Evolutionary conservation across 495 filamentous ascomycete genomes (phyloP).

Genomic region (Clavariopsis aquatica): DNA sequence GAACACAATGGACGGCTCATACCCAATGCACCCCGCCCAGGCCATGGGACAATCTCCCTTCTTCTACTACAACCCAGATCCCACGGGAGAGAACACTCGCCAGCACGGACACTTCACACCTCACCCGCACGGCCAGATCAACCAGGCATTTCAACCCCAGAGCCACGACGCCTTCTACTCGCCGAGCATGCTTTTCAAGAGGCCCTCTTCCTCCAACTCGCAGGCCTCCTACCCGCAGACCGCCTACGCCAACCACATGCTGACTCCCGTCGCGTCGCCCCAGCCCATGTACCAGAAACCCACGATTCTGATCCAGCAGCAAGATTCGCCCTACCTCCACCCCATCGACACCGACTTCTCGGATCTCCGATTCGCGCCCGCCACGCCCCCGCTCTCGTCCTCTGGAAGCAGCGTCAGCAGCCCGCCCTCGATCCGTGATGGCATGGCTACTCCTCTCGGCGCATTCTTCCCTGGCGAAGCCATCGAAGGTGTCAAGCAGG

Average conservation of each 20-base stretch:
- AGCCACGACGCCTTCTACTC: constrained; percentile 23
- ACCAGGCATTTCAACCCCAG: constrained; percentile 22
- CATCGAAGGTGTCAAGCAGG: constrained; percentile 78
- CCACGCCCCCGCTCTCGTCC: constrained; percentile 85
- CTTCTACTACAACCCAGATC: constrained; percentile 88
- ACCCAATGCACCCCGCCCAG: constrained; percentile 55
- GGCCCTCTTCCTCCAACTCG: constrained; percentile 46
- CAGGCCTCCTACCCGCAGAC: constrained; percentile 69
- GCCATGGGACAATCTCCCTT: constrained; percentile 77
- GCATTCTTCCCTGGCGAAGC: constrained; percentile 74
- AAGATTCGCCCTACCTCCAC: constrained; percentile 70
- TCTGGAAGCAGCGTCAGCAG: constrained; percentile 83
- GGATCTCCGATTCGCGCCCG: constrained; percentile 74
- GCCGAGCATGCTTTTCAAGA: constrained; percentile 50
- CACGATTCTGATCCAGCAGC: constrained; percentile 67
- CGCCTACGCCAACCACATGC: constrained; percentile 57
- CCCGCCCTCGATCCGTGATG: constrained; percentile 73
- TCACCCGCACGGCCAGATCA: constrained; percentile 56
- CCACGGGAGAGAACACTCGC: constrained; percentile 70
- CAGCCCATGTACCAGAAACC: constrained; percentile 75
- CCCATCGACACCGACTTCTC: constrained; percentile 75
- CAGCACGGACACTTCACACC: constrained; percentile 82
- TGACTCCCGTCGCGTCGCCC: constrained; percentile 75
- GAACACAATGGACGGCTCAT: constrained; percentile 58
- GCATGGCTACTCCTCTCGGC: constrained; percentile 79